Base-by-base conservation (phyloP, 208 protist genomes). In the Trypanosoma melophagium region DNA sequence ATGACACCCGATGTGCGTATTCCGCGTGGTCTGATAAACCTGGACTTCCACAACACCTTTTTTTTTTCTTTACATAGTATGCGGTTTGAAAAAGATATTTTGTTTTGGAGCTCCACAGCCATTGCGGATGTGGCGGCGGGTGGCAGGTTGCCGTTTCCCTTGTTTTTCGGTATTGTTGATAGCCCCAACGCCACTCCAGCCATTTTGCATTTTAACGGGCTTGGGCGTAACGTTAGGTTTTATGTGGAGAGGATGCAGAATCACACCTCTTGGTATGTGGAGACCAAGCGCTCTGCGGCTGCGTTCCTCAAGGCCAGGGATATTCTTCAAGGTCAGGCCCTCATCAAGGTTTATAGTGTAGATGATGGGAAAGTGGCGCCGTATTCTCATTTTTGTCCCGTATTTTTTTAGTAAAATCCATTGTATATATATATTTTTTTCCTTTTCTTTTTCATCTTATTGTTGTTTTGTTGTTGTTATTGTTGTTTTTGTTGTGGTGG, bases 31-130 rank as follows among this genome's bases (percentile, higher is more conserved):
- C 19, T 71, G 13, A 51, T 71, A 13, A 49, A 38, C 24, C 22
- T 71, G 19, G 66, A 71, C 35, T 64, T 45, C 42, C 8, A 71
- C 10, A 49, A 71, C 10, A 50, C 16, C 19, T 58, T 65, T 42
- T 71, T 71, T 44, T 44, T 71, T 14, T 60, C 65, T 24, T 54
- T 60, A 22, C 24, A 62, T 25, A 44, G 47, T 50, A 24, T 50
- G 28, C 16, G 35, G 1, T 19, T 44, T 35, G 53, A 14, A 40
- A 41, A 31, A 16, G 31, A 70, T 47, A 24, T 70, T 50, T 22
- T 13, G 9, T 38, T 51, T 53, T 50, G 61, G 53, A 67, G 22
- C 47, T 41, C 21, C 12, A 31, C 28, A 10, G 14, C 5, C n/a
- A 50, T 58, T 28, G n/a, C 8, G 22, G 13, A 51, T 16, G 53